phyloP scores from a whole-genome alignment of 371 early-diverging fungal genomes.

The Rhizopus sp. region DNA sequence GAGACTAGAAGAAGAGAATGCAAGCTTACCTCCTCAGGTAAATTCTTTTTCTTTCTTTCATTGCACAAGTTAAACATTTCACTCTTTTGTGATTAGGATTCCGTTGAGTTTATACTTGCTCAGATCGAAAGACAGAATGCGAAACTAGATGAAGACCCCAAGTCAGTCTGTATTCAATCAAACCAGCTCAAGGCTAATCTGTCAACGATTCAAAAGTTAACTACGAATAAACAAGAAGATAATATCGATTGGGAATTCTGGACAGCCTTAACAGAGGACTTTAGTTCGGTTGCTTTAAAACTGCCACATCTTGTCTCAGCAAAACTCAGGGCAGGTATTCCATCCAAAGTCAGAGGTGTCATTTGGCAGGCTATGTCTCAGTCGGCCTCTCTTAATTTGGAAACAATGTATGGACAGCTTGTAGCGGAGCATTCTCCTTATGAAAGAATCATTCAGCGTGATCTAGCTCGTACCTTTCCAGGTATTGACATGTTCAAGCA shows the following conservation, averaged over 20 bases:
- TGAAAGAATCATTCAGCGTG: conserved; percentile 86
- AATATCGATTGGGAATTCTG: conserved; percentile 90
- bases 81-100: conserved; percentile 32
- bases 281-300: conserved; percentile 60
- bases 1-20: conserved; percentile 42
- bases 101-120: conserved; percentile 54
- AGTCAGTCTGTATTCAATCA: conserved; percentile 56
- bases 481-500: conserved; percentile 81
- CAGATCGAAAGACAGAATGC: conserved; percentile 60
- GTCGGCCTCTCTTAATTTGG: conserved; percentile 69
- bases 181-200: conserved; percentile 56
- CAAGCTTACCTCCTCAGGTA: conserved; percentile 33
- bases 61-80: conserved; percentile 6
- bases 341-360: conserved; percentile 76
- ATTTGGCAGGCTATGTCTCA: conserved; percentile 90
- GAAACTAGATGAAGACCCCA: conserved; percentile 57
- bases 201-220: conserved; percentile 62
- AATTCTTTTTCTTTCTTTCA: conserved; percentile 3
- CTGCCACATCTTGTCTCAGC: conserved; percentile 61
- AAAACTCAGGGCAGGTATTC: conserved; percentile 80
- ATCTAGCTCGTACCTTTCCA: conserved; percentile 90
- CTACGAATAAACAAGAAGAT: conserved; percentile 19
- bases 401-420: conserved; percentile 80
- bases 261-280: conserved; percentile 86
- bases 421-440: conserved; percentile 73